Percentiles rank a stretch among this genome's conserved stretches.
Conservation (phyloP, 768 basidiomycete species). For the Dentipellis sp. region DNA sequence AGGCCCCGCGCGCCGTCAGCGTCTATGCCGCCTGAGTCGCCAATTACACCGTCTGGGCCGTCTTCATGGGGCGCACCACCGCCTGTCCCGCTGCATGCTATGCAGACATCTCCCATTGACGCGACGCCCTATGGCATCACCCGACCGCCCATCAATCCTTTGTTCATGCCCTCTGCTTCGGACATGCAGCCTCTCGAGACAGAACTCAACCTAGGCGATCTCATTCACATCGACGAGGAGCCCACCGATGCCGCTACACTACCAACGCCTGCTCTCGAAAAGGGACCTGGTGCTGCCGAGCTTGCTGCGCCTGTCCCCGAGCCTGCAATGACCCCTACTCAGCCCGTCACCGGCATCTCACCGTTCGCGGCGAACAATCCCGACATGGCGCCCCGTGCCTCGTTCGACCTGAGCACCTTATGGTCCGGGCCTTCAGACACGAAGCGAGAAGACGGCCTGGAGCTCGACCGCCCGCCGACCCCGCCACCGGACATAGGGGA, state of each 20-base stretch:
- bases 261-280: no score
- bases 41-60: constrained; percentile 31
- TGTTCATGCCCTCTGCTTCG: constrained; percentile 30
- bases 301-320: not conserved
- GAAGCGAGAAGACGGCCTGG: constrained; percentile 7
- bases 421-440: constrained; percentile 43
- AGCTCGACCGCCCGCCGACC: not conserved
- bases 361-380: constrained; percentile 28
- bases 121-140: constrained; percentile 10
- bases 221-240: constrained; percentile 16
- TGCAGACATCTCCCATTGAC: constrained; percentile 11
- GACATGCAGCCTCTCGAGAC: constrained; percentile 23
- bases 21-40: constrained; percentile 70
- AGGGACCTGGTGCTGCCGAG: not conserved
- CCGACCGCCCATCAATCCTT: constrained; percentile 23
- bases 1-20: constrained; percentile 22
- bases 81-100: constrained; percentile 40
- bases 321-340: constrained; percentile 2
- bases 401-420: constrained; percentile 66
- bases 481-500: constrained; percentile 10
- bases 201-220: constrained; percentile 14
- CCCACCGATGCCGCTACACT: not conserved
- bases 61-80: constrained; percentile 54
- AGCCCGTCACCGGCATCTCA: constrained; percentile 21
- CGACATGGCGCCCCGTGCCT: constrained; percentile 35